Evolutionary conservation across 2,329 filamentous ascomycete genomes (phyloP).

Genomic region (Triangularia verruculosa): DNA sequence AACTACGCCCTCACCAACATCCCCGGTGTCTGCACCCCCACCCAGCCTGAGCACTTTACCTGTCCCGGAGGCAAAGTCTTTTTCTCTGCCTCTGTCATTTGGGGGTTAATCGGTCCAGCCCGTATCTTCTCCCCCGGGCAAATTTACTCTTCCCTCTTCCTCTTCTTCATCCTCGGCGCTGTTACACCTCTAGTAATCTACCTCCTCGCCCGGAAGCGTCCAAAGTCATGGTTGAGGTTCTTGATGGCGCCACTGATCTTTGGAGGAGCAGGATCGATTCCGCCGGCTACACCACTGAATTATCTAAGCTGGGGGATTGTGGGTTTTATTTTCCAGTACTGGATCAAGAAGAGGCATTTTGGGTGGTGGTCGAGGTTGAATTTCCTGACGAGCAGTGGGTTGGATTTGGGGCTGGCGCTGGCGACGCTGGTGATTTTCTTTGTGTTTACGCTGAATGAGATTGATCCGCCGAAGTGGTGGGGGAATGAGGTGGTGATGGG

Average conservation of each 20-base stretch:
- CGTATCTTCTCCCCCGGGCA: slow-evolving; percentile 62
- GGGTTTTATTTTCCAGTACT: slow-evolving; percentile 68
- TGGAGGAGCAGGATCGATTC: slow-evolving; percentile 56
- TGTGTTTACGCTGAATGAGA: slow-evolving; percentile 61
- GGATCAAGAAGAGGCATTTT: slow-evolving; percentile 60
- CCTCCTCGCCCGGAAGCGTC: slow-evolving; percentile 47
- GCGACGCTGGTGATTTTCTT: slow-evolving; percentile 69
- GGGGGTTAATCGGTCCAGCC: slow-evolving; percentile 62
- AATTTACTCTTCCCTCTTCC: slow-evolving; percentile 58
- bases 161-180: slow-evolving; percentile 58
- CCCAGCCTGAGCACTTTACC: slow-evolving; percentile 57
- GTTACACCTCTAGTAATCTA: slow-evolving; percentile 52
- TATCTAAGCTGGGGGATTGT: slow-evolving; percentile 73
- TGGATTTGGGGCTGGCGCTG: slow-evolving; percentile 67
- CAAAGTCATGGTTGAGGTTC: slow-evolving; percentile 48
- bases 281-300: slow-evolving; percentile 68
- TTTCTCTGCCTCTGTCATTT: slow-evolving; percentile 65
- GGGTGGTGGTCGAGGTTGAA: slow-evolving; percentile 74
- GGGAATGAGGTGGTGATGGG: slow-evolving; percentile 57
- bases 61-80: slow-evolving; percentile 64
- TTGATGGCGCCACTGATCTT: slow-evolving; percentile 63
- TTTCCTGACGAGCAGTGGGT: slow-evolving; percentile 66
- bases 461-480: slow-evolving; percentile 66
- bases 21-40: slow-evolving; percentile 57
- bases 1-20: slow-evolving; percentile 62